Conservation (phyloP, 2,329 filamentous ascomycete genomes). For the Penicillium sp. region DNA sequence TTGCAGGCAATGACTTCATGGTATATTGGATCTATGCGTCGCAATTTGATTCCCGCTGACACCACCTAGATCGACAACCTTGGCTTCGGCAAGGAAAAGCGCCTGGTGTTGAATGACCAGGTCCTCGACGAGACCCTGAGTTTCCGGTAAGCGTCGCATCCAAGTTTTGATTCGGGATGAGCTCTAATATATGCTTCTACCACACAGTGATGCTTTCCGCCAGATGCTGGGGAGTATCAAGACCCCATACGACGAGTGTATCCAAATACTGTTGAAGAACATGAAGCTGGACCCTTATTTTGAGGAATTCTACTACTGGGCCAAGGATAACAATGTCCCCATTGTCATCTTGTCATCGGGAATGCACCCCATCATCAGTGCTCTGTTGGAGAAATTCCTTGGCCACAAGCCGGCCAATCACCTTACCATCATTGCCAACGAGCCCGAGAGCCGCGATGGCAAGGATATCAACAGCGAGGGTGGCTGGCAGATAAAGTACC, state of each 20-base stretch:
- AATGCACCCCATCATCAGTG: constrained; percentile 89
- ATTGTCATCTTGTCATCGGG: constrained; percentile 90
- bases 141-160: constrained; percentile 61
- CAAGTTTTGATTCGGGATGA: neutral
- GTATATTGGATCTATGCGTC: constrained; percentile 36
- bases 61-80: constrained; percentile 81
- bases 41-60: neutral
- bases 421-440: constrained; percentile 89
- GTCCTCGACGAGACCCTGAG: constrained; percentile 70
- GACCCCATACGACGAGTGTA: constrained; percentile 78
- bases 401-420: constrained; percentile 70
- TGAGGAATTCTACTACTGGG: constrained; percentile 83
- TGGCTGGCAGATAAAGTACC: constrained; percentile 86
- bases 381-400: constrained; percentile 75
- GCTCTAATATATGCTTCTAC: constrained; percentile 4
- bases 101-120: constrained; percentile 71
- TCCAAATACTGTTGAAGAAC: constrained; percentile 74
- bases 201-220: constrained; percentile 70
- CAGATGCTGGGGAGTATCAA: constrained; percentile 89
- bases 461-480: constrained; percentile 75
- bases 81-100: constrained; percentile 74
- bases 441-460: constrained; percentile 66
- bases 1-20: constrained; percentile 64
- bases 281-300: constrained; percentile 89
- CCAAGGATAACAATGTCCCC: constrained; percentile 77